These are phyloP conservation scores for Tulasnella sp. DNA, from an alignment of 768 basidiomycete genomes.

Conservation along the genomic window DNA sequence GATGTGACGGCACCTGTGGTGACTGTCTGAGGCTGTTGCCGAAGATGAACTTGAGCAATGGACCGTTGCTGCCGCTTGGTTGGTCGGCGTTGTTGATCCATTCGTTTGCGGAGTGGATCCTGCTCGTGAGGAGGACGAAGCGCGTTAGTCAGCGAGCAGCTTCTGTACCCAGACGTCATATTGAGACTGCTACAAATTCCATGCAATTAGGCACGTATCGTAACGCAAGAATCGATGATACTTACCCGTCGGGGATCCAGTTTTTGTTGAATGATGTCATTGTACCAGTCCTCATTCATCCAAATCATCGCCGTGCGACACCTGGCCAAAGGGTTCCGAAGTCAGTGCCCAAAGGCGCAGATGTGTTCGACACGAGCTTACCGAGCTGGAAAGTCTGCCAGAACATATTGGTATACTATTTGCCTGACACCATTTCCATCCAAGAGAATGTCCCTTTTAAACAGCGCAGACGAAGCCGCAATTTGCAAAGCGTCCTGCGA, in stretches of 20 bases:
- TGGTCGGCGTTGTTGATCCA: no score
- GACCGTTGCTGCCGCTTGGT: no score
- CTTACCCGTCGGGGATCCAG: slow-evolving; percentile 52
- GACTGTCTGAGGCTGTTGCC: no score
- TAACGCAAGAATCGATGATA: slow-evolving; percentile 3
- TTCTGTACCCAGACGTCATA: slow-evolving; percentile 83
- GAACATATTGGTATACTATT: slow-evolving; percentile 73
- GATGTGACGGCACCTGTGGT: no score
- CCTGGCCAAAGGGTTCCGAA: slow-evolving; percentile 31
- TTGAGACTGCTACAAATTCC: slow-evolving; percentile 46
- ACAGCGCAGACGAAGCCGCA: neutral
- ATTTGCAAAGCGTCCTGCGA: slow-evolving; percentile 8
- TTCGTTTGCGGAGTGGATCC: no score
- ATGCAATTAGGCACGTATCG: neutral
- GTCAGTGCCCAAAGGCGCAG: neutral
- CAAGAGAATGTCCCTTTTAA: slow-evolving; percentile 22
- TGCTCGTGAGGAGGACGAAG: neutral
- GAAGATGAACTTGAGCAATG: no score
- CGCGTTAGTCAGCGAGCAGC: slow-evolving; percentile 48
- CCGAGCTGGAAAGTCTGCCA: slow-evolving; percentile 79
- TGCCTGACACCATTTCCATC: slow-evolving; percentile 40
- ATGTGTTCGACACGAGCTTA: slow-evolving; percentile 28
- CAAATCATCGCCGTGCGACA: slow-evolving; percentile 85
- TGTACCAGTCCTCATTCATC: slow-evolving; percentile 99
- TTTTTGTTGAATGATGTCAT: slow-evolving; percentile 55